Evolutionary conservation across 495 filamentous ascomycete species (phyloP).

Genomic region (Aspergillus ellipticus): DNA sequence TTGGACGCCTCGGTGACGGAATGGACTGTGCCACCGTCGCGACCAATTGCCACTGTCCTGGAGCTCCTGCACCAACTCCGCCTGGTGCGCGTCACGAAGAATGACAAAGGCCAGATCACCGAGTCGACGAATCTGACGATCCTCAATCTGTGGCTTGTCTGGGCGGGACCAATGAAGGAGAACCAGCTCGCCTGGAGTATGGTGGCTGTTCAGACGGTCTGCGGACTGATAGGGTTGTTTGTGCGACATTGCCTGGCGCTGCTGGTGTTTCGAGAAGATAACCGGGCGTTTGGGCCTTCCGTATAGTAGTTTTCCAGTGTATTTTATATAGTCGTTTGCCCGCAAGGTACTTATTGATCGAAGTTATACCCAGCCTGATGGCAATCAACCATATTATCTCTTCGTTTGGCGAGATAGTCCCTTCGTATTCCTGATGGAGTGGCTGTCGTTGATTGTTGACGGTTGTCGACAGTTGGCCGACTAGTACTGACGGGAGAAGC

Average conservation of each 20-base stretch:
- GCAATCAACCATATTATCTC: no score
- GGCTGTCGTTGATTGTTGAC: no score
- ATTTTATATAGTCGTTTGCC: background rate
- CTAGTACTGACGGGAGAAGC: no score
- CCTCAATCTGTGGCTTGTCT: conserved; percentile 92
- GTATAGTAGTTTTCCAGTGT: conserved; percentile 28
- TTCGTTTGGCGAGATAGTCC: no score
- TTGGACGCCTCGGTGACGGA: conserved; percentile 79
- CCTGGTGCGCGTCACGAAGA: conserved; percentile 59
- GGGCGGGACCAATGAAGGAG: conserved; percentile 89
- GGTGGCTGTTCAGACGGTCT: conserved; percentile 63
- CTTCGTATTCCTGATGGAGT: no score
- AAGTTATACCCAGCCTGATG: background rate
- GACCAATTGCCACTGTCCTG: conserved; percentile 55
- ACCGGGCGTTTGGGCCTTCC: conserved; percentile 43
- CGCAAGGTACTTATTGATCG: background rate
- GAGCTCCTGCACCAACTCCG: conserved; percentile 60
- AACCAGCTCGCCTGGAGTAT: conserved; percentile 76
- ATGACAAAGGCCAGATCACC: conserved; percentile 64
- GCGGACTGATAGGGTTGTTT: conserved; percentile 78
- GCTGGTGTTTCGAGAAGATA: conserved; percentile 82
- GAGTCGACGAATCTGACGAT: conserved; percentile 91
- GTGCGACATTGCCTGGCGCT: conserved; percentile 80
- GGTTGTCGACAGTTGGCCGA: no score
- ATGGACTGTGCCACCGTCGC: conserved; percentile 68